Percentiles rank a stretch among this genome's conserved stretches.
Evolutionary conservation across 768 basidiomycete genomes (phyloP).

Genomic region (Leccinum incarnatum): DNA sequence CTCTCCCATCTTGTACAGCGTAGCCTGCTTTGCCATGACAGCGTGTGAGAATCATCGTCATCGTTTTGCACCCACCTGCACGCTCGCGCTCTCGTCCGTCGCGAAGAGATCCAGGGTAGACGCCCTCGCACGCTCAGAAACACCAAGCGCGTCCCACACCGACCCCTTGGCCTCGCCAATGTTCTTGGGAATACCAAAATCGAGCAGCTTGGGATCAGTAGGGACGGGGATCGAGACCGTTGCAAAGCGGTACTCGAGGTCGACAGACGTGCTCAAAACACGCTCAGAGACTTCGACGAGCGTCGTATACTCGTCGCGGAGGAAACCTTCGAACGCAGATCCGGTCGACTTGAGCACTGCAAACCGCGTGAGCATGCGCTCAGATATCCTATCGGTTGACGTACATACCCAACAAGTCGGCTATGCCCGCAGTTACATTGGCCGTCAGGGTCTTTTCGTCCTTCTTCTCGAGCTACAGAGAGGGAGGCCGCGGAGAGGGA

Average conservation of each 20-base stretch:
- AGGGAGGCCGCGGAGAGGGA: not conserved
- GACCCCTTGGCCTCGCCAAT: constrained; percentile 40
- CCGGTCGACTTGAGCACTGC: constrained; percentile 88
- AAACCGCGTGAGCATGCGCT: not conserved
- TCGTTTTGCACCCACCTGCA: constrained; percentile 57
- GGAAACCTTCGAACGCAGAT: constrained; percentile 78
- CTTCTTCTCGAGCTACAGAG: constrained; percentile 58
- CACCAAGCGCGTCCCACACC: constrained; percentile 58
- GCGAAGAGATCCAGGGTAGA: constrained; percentile 83
- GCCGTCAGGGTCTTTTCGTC: constrained; percentile 64
- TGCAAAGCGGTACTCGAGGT: constrained; percentile 66
- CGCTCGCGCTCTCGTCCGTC: constrained; percentile 84
- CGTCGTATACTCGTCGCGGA: constrained; percentile 88
- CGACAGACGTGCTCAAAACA: constrained; percentile 86
- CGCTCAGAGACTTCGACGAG: constrained; percentile 81
- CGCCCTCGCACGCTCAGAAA: constrained; percentile 49
- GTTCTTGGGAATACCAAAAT: constrained; percentile 43
- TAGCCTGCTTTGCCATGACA: constrained; percentile 55
- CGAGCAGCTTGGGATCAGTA: constrained; percentile 49
- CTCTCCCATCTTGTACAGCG: constrained; percentile 85
- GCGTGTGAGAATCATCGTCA: not conserved
- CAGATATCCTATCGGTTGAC: constrained; percentile 14
- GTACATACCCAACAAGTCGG: constrained; percentile 70
- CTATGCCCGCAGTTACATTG: constrained; percentile 63
- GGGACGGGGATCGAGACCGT: constrained; percentile 47